These are phyloP conservation scores for Fusarium xyrophilum DNA, from an alignment of 2,329 filamentous ascomycete species.

Conservation along the genomic window DNA sequence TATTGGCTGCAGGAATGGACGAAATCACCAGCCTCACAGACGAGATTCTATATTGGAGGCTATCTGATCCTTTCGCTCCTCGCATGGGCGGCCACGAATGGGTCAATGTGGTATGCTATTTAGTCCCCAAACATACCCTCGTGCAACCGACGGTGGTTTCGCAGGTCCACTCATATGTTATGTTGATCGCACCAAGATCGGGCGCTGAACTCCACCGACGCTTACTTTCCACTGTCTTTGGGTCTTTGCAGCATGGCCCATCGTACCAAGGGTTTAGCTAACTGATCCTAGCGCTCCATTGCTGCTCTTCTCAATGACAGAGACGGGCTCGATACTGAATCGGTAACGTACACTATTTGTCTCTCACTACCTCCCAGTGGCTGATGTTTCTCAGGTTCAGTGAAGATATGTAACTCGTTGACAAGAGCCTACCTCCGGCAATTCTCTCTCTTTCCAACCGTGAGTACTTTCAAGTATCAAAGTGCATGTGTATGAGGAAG, in stretches of 20 bases:
- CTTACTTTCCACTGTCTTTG: background rate
- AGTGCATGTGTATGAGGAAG: accelerated
- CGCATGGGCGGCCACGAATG: background rate
- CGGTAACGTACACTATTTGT: no score
- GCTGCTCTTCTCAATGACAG: background rate
- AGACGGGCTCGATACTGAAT: background rate
- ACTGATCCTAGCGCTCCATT: background rate
- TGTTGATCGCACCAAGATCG: background rate
- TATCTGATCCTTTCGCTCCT: background rate
- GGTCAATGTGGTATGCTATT: background rate
- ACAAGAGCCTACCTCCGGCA: background rate
- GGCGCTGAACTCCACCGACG: background rate
- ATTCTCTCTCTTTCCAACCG: background rate
- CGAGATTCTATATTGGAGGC: background rate
- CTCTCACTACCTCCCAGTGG: no score
- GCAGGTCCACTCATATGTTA: background rate
- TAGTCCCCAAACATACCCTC: accelerated
- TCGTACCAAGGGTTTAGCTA: no score
- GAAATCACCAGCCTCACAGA: accelerated
- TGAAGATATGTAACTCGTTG: background rate
- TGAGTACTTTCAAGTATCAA: background rate
- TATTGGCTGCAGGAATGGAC: background rate
- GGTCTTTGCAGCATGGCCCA: no score
- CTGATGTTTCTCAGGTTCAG: background rate
- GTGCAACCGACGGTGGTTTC: accelerated